These are phyloP conservation scores for Coniochaeta hoffmannii DNA, from an alignment of 2,329 filamentous ascomycete genomes.

Conservation along the genomic window DNA sequence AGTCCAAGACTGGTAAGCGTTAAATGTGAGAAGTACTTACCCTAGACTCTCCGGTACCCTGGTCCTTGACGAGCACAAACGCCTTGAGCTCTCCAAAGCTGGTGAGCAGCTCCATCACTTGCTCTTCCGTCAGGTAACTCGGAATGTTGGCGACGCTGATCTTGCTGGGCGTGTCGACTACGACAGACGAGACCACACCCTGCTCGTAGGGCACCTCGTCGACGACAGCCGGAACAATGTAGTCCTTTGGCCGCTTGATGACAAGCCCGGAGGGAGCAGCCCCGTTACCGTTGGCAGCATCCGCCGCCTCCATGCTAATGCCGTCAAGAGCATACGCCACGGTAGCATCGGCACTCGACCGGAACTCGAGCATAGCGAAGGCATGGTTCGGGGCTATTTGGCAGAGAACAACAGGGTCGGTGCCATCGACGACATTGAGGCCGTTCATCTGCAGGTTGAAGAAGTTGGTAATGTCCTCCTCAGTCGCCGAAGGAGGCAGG, in stretches of 20 bases:
- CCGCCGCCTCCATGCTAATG: constrained; percentile 74
- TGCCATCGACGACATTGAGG: constrained; percentile 80
- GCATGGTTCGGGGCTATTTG: constrained; percentile 72
- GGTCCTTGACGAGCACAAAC: constrained; percentile 85
- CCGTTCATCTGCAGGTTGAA: constrained; percentile 97
- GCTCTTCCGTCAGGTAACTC: constrained; percentile 78
- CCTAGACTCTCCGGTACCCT: constrained; percentile 74
- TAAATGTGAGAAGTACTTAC: constrained; percentile 46
- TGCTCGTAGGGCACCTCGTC: constrained; percentile 69
- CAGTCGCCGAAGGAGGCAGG: constrained; percentile 62
- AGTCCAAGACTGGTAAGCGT: not conserved
- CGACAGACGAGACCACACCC: constrained; percentile 65
- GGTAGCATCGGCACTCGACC: constrained; percentile 78
- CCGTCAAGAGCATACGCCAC: constrained; percentile 86
- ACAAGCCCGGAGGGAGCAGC: constrained; percentile 52
- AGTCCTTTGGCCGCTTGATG: constrained; percentile 88
- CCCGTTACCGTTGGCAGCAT: constrained; percentile 47
- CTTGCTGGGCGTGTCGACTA: constrained; percentile 92
- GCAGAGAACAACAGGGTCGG: constrained; percentile 77
- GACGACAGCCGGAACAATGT: constrained; percentile 78
- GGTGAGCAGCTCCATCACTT: constrained; percentile 81
- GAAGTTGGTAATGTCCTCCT: constrained; percentile 72
- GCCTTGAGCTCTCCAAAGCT: constrained; percentile 91
- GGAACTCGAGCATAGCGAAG: constrained; percentile 89
- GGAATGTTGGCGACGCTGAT: constrained; percentile 89